Evolutionary conservation across 306 rosid genomes (phyloP), one percentile per base, ranked within the genome.

Genomic region (Quillaja saponaria): DNA sequence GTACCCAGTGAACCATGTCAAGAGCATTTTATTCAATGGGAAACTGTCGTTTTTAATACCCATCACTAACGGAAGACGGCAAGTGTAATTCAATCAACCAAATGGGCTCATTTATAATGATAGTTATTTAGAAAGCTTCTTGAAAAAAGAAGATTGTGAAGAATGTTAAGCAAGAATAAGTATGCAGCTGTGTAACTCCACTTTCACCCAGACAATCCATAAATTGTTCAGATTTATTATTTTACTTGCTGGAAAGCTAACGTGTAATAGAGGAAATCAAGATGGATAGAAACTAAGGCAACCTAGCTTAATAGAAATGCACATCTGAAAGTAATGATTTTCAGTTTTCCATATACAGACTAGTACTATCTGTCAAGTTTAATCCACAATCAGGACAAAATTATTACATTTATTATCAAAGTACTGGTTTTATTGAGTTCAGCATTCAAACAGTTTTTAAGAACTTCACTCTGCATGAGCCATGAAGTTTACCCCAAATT

Each of bases 61-160:
- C 55, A 19, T 6, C 42, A 57, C 28, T 44, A 75, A 68, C 49
- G 61, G 14, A 37, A 73, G 21, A n/a, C n/a, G n/a, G n/a, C n/a
- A n/a, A n/a, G n/a, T n/a, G n/a, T n/a, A n/a, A n/a, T n/a, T n/a
- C n/a, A n/a, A n/a, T n/a, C n/a, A n/a, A n/a, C n/a, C n/a, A n/a
- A n/a, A n/a, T n/a, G n/a, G n/a, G n/a, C n/a, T n/a, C n/a, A n/a
- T n/a, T n/a, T n/a, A n/a, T 65, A 62, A 68, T 21, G 7, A 10
- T 53, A 52, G n/a, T n/a, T n/a, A n/a, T n/a, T n/a, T n/a, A n/a
- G n/a, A n/a, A n/a, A n/a, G n/a, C n/a, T n/a, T n/a, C n/a, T n/a
- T n/a, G n/a, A n/a, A n/a, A n/a, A n/a, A n/a, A n/a, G n/a, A n/a
- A n/a, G n/a, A n/a, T n/a, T n/a, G n/a, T n/a, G n/a, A n/a, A n/a